phyloP scores from a whole-genome alignment of 2,329 filamentous ascomycete genomes.

The Hymenoscyphus fructigenus region DNA sequence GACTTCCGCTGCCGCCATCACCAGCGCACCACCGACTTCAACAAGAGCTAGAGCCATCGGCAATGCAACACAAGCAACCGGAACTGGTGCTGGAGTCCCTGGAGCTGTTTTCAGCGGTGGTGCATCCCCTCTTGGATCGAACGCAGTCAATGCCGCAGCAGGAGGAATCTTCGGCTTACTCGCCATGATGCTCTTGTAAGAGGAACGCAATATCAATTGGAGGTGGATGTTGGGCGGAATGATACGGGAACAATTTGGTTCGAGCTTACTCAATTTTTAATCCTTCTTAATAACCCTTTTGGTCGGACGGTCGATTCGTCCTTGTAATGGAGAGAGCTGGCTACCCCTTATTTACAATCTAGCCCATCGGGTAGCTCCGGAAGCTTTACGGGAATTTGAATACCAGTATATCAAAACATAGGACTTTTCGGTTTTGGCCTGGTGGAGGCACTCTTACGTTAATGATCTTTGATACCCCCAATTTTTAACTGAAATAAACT shows the following conservation, averaged over 20 bases:
- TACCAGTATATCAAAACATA: neutral
- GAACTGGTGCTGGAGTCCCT: constrained; percentile 3
- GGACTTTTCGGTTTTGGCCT: neutral
- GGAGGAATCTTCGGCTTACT: neutral
- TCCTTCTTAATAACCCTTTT: constrained; percentile 8
- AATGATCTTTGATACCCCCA: neutral
- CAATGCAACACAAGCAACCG: neutral
- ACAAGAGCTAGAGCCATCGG: too few species aligned
- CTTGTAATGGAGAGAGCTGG: constrained; percentile 16
- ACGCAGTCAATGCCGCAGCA: neutral
- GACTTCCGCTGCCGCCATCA: neutral
- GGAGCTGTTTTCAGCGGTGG: constrained; percentile 10
- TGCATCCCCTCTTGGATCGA: neutral
- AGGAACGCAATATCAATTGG: neutral
- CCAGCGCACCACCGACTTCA: too few species aligned
- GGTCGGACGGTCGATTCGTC: constrained; percentile 18
- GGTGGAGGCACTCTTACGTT: neutral
- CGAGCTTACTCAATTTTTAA: neutral
- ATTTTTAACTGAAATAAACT: neutral
- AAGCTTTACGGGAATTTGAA: constrained; percentile 3
- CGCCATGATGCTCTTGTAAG: constrained; percentile 1
- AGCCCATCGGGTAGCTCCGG: constrained; percentile 4
- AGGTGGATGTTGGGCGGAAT: neutral
- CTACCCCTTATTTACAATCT: constrained; percentile 10
- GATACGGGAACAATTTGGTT: constrained; percentile 3